Evolutionary conservation across 768 basidiomycete genomes (phyloP).

Genomic region (Phanerochaete carnosa): DNA sequence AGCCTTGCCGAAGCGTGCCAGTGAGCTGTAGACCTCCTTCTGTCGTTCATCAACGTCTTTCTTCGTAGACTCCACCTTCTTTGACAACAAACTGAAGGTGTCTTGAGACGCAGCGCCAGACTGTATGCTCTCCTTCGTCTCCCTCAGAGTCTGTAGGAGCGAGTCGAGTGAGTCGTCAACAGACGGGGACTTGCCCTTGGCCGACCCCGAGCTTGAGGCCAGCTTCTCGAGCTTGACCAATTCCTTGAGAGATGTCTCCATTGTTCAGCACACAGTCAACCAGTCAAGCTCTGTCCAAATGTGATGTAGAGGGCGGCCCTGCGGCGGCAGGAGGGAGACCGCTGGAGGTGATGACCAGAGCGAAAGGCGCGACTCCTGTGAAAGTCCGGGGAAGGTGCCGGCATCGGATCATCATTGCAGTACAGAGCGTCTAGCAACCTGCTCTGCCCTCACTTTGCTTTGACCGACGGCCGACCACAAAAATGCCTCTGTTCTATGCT

Average conservation of each 20-base stretch:
- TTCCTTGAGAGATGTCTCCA: conserved; percentile 79
- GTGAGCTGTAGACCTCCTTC: conserved; percentile 80
- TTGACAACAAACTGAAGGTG: conserved; percentile 46
- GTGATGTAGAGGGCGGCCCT: background rate
- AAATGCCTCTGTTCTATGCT: conserved; percentile 66
- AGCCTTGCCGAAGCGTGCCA: conserved; percentile 78
- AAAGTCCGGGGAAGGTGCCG: background rate
- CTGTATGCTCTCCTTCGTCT: conserved; percentile 51
- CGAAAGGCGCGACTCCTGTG: background rate
- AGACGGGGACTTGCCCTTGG: conserved; percentile 51
- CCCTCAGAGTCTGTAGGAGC: conserved; percentile 54
- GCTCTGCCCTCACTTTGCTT: background rate
- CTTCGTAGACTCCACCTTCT: conserved; percentile 66
- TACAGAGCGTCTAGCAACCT: background rate
- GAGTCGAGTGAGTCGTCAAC: conserved; percentile 61
- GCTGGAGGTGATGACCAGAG: background rate
- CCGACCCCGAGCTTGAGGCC: conserved; percentile 35
- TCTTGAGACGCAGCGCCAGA: conserved; percentile 47
- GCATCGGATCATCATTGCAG: background rate
- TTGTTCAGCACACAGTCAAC: conserved; percentile 25
- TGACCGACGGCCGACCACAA: background rate
- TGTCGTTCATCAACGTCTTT: conserved; percentile 84
- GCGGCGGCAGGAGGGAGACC: background rate
- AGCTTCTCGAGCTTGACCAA: conserved; percentile 72
- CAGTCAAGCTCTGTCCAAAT: background rate